Evolutionary conservation across 345 rosid genomes (phyloP), one percentile per base, ranked within the genome.

Genomic region (Lumnitzera racemosa): DNA sequence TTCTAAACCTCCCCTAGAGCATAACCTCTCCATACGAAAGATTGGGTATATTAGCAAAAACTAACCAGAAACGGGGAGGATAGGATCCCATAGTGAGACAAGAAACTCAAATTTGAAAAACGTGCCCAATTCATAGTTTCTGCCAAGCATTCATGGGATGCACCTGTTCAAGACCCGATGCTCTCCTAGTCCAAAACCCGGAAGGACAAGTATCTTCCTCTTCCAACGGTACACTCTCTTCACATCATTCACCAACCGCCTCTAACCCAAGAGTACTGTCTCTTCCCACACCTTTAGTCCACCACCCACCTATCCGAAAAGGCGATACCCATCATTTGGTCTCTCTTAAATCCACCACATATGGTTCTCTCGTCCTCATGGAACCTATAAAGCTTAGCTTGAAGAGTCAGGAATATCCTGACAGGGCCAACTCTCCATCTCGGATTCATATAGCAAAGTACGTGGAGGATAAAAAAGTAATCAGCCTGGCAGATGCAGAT

Each of bases 301-400:
- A 91, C 59, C 96, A 91, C 62, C 98, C 87, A 10, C 96, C 98
- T 15, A 74, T 83, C 43, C 74, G 70, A 58, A 87, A 89, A 73
- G 96, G 98, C 60, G 98, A 89, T 49, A 80, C 89, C 54, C 86
- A 87, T 55, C 98, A 91, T 67, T 86, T 91, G 49, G 98, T 91
- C 20, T 87, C 92, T 1, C 77, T 91, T 60, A 91, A 89, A 0
- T 87, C 96, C 48, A 80, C 92, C 49, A 85, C 95, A 2, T 91
- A 91, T 59, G 96, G 96, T 62, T 91, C 96, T 51, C 86, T 87
- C 57, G 77, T 76, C 67, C 71, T 76, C 70, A 52, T 78, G 53
- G 81, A 84, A 48, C 79, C 62, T 63, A 48, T 53, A 62, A 57
- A 31, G 23, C 3, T 63, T 57, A 36, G 57, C 48, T 16, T 61